Evolutionary conservation across 192 early-diverging fungal species (phyloP), one percentile per base, ranked within the genome.

Genomic region (Coemansia sp.): DNA sequence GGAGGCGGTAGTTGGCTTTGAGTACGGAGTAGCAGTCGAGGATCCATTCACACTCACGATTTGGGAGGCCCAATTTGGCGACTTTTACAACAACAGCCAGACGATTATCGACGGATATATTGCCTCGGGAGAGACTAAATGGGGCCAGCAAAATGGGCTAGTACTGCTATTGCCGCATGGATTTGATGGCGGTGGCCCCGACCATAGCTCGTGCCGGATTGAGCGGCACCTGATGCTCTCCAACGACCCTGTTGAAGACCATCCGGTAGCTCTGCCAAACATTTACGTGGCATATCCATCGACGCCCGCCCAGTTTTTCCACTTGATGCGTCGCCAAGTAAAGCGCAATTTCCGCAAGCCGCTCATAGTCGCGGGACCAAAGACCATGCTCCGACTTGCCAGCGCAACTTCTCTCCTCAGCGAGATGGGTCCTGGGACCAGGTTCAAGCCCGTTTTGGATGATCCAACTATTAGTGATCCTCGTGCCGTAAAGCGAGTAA

Each of bases 61-160:
- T 61, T 98, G 97, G 97, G 96, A 97, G 77, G 95, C 95, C 7
- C 96, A 98, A 80, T 98, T 98, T 81, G 97, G 97, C 57, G 97
- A 98, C 73, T 98, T 98, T 81, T 97, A 94, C 88, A 97, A 97
- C 75, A 94, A 92, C 71, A 93, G 94, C n/a, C 95, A 98, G 76
- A 91, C 96, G 28, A 91, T 95, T 14, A 88, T 98, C 65, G 97
- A 98, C 75, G 96, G 94, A 1, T 98, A 91, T 76, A 70, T 98
- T 43, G 79, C 88, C 7, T 90, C 87, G 43, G 94, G 95, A 28
- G 96, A 98, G 76, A 86, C 91, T 69, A 98, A 98, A 76, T 98
- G 97, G 97, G 82, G 97, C 62, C 85, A 94, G 68, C 95, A 97
- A 70, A 91, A 88, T 46, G 94, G 94, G 3, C 63, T 98, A 33